Base-by-base conservation (phyloP, 176 grass and related monocot genomes). In the Olyra latifolia region DNA sequence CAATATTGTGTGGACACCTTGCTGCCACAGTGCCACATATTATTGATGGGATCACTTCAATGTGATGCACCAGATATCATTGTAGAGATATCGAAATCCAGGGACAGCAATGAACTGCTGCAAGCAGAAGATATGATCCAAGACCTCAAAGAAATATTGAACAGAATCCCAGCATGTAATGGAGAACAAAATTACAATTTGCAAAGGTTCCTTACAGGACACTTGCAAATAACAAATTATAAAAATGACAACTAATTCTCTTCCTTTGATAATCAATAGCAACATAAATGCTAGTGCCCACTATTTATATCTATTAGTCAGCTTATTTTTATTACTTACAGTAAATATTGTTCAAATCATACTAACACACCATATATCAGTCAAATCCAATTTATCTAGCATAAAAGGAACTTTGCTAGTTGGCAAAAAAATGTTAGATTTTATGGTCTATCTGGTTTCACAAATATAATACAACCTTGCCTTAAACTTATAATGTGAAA, bases 381-480 rank as follows among this genome's bases (percentile, higher is more conserved):
- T 39, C 20, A 49, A 81, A 60, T 38, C 54, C 20, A 69, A 71
- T 58, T 48, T 49, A 61, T 72, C 22, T 32, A 66, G 29, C 62
- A 67, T 12, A 79, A n/a, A 54, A 79, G 39, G 38, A 79, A 66
- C n/a, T 66, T 52, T 79, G 32, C 47, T 79, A 41, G 8, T 66
- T 24, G 2, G 35, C 2, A 32, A 79, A 13, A 29, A 59, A 27
- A 75, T 27, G 57, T 75, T 5, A 66, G 19, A 4, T 60, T 44
- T 38, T 7, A 79, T 50, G 28, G 19, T 6, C 40, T 44, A 43
- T 0, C 8, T 22, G 62, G 19, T 11, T 3, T 5, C 10, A 40
- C 19, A 43, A 68, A 19, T 68, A 44, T 7, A 44, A 44, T 46
- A 46, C n/a, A 43, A 10, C 22, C 12, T 69, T 25, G 3, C 19